Conservation (phyloP, 306 rosid genomes). For the Mimosa bimucronata region DNA sequence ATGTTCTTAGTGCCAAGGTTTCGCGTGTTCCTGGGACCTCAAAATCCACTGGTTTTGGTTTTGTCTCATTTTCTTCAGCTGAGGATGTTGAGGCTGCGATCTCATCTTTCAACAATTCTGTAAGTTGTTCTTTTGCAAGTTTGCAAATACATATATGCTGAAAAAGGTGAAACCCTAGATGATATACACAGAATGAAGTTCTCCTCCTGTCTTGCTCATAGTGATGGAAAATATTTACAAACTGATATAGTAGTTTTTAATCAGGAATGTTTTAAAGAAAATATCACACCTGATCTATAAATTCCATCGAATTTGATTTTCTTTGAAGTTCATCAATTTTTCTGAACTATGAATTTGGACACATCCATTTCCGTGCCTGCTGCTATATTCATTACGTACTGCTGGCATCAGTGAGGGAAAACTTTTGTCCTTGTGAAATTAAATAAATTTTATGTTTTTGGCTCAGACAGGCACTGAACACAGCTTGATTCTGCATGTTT, state of each 20-base stretch:
- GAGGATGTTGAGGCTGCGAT: slow-evolving; percentile 91
- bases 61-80: slow-evolving; percentile 80
- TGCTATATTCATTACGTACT: neutral
- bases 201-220: slow-evolving; percentile 30
- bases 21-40: slow-evolving; percentile 95
- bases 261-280: neutral
- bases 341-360: neutral
- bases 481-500: neutral
- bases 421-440: neutral
- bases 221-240: slow-evolving; percentile 19
- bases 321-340: slow-evolving; percentile 13
- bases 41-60: slow-evolving; percentile 84
- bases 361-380: neutral
- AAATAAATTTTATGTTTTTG: neutral
- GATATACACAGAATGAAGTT: neutral
- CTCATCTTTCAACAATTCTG: slow-evolving; percentile 77
- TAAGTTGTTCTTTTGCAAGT: slow-evolving; percentile 52
- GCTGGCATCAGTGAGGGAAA: neutral
- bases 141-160: slow-evolving; percentile 19
- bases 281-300: neutral
- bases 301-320: neutral
- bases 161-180: slow-evolving; percentile 6
- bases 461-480: neutral
- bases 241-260: neutral
- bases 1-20: slow-evolving; percentile 86